These are phyloP conservation scores for Pseudotsuga menziesii DNA, from an alignment of 75 land plant genomes.

Conservation along the genomic window DNA sequence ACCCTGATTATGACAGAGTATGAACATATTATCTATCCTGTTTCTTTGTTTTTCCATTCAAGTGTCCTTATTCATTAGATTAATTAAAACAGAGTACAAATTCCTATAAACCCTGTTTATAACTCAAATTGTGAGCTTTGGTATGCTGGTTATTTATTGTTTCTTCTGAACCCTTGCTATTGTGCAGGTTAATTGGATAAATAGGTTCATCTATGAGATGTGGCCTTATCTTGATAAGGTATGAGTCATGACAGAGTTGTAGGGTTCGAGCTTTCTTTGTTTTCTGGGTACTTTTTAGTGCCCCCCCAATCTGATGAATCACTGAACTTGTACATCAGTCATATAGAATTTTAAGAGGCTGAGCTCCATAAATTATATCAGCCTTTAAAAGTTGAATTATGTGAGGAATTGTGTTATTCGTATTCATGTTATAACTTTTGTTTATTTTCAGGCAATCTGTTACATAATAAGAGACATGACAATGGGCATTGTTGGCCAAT, in stretches of 20 bases:
- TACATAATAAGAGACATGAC: slow-evolving; percentile 50
- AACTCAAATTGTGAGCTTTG: background rate
- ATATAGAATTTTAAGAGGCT: background rate
- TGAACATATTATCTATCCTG: background rate
- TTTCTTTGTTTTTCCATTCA: background rate
- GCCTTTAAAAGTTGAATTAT: background rate
- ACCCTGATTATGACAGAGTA: slow-evolving; percentile 92
- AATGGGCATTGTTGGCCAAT: slow-evolving; percentile 63
- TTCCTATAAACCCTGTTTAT: background rate
- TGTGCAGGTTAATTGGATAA: slow-evolving; percentile 89
- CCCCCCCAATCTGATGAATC: too few relatives aligned
- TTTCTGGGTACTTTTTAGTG: background rate
- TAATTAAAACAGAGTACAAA: slow-evolving; percentile 1
- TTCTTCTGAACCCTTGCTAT: slow-evolving; percentile 3
- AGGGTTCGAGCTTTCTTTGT: background rate
- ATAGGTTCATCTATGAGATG: slow-evolving; percentile 59
- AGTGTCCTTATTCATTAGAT: background rate
- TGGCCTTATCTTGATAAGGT: slow-evolving; percentile 99
- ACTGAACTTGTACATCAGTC: background rate
- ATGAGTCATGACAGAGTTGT: background rate
- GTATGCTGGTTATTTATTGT: background rate
- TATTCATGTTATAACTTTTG: background rate
- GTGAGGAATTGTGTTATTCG: background rate
- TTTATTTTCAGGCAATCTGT: slow-evolving; percentile 67
- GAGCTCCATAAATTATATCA: background rate